A percentile compares a stretch with the other conserved stretches of the same genome.
These are phyloP conservation scores for Mortierella sp. DNA, from an alignment of 371 early-diverging fungal species.

Conservation along the genomic window DNA sequence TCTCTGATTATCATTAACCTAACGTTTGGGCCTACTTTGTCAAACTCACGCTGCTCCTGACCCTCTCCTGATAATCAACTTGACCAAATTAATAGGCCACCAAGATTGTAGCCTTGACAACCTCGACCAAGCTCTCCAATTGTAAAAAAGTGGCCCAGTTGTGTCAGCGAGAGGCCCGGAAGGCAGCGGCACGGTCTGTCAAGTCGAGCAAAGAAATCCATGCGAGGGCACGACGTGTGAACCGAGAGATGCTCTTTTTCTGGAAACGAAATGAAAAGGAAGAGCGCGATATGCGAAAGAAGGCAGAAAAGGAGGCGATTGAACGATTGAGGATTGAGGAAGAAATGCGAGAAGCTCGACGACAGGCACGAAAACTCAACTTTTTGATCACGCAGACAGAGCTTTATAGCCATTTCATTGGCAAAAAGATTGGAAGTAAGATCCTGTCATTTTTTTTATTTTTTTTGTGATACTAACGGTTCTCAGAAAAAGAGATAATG, in stretches of 20 bases:
- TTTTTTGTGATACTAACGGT: not conserved
- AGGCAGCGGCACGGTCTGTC: conserved; percentile 52
- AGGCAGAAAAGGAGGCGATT: conserved; percentile 90
- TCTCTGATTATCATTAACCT: too few relatives aligned
- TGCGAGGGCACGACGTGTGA: conserved; percentile 38
- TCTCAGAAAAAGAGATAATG: not conserved
- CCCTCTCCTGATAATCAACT: too few relatives aligned
- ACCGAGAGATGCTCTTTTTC: conserved; percentile 77
- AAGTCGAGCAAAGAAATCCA: conserved; percentile 44
- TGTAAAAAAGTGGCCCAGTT: conserved; percentile 70
- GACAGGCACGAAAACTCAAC: conserved; percentile 96
- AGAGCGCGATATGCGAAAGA: conserved; percentile 90
- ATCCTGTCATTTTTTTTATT: not conserved
- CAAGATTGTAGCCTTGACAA: conserved; percentile 63
- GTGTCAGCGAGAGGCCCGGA: conserved; percentile 66
- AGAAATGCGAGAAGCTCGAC: conserved; percentile 88
- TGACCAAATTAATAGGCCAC: conserved; percentile 59
- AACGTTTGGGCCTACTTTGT: too few relatives aligned
- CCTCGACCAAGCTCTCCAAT: conserved; percentile 64
- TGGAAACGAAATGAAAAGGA: conserved; percentile 94
- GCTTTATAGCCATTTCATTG: conserved; percentile 96
- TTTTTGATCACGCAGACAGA: conserved; percentile 98
- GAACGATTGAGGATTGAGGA: conserved; percentile 88
- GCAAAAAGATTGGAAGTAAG: conserved; percentile 74
- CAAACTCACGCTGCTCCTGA: too few relatives aligned